These are phyloP conservation scores for Aspergillus ochraceoroseus DNA, from an alignment of 2,329 filamentous ascomycete genomes.

Conservation along the genomic window DNA sequence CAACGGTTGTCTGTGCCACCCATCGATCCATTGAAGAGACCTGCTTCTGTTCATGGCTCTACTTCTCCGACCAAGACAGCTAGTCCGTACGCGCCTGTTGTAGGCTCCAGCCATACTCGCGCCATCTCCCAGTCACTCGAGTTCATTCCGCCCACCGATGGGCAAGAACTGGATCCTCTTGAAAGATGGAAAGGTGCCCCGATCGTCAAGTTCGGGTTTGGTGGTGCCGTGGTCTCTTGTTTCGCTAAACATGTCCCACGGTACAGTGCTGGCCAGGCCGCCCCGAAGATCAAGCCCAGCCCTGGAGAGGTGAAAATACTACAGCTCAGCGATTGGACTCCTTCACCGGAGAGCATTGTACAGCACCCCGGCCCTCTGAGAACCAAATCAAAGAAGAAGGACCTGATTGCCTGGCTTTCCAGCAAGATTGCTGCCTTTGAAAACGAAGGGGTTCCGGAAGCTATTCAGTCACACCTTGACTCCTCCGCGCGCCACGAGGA, in stretches of 20 bases:
- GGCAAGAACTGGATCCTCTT: constrained; percentile 64
- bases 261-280: constrained; percentile 67
- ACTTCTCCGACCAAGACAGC: constrained; percentile 38
- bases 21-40: constrained; percentile 48
- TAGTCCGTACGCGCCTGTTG: constrained; percentile 35
- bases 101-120: constrained; percentile 34
- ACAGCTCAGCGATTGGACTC: constrained; percentile 67
- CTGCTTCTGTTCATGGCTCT: constrained; percentile 52
- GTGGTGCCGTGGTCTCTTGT: constrained; percentile 72
- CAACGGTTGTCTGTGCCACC: constrained; percentile 42
- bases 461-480: constrained; percentile 48
- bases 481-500: constrained; percentile 67
- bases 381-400: constrained; percentile 92
- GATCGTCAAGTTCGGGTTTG: constrained; percentile 81
- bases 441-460: constrained; percentile 44
- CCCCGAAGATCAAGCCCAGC: constrained; percentile 74
- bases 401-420: constrained; percentile 73
- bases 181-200: constrained; percentile 88
- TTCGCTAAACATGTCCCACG: constrained; percentile 87
- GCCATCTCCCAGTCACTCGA: constrained; percentile 49
- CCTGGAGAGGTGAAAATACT: constrained; percentile 78
- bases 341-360: constrained; percentile 64
- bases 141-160: constrained; percentile 54
- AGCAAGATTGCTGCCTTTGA: constrained; percentile 71
- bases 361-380: constrained; percentile 89